These are phyloP conservation scores for Pythium rhizo-oryzae DNA, from an alignment of 352 stramenopile species.

Conservation along the genomic window DNA sequence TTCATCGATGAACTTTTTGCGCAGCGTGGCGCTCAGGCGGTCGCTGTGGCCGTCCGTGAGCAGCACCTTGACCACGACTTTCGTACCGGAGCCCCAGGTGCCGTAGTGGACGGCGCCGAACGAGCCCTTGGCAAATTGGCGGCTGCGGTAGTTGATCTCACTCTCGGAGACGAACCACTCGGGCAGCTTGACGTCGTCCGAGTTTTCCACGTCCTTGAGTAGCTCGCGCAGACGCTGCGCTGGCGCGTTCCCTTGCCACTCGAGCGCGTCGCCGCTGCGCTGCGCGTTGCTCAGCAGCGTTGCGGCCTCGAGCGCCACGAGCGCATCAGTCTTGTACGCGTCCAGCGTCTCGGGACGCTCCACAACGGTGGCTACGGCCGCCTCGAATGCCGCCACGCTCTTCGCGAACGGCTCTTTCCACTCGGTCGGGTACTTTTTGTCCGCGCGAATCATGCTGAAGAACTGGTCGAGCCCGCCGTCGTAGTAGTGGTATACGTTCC, in stretches of 20 bases:
- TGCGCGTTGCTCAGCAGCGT: slow-evolving; percentile 10
- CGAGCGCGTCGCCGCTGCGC: neutral
- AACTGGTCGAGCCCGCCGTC: slow-evolving; percentile 5
- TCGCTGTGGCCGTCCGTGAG: neutral
- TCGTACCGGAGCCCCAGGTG: slow-evolving; percentile 17
- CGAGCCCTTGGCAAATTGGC: slow-evolving; percentile 5
- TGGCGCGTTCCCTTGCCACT: neutral
- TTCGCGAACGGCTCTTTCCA: neutral
- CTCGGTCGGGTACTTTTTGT: neutral
- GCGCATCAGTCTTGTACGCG: neutral
- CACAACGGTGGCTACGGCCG: neutral
- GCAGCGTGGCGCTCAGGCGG: neutral
- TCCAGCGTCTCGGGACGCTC: neutral
- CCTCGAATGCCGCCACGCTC: neutral
- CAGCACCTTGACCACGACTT: slow-evolving; percentile 21
- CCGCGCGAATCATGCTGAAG: neutral
- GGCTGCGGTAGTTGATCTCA: neutral
- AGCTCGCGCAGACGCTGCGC: neutral
- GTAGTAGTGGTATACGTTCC: slow-evolving; percentile 1
- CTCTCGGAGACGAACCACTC: slow-evolving; percentile 14
- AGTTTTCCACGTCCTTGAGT: neutral
- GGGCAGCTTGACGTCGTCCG: slow-evolving; percentile 6
- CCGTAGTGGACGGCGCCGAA: slow-evolving; percentile 10
- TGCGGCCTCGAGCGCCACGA: slow-evolving; percentile 2
- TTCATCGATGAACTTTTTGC: slow-evolving; percentile 24